Conservation (phyloP, 2,329 filamentous ascomycete genomes). For the Ambrosiella xylebori region DNA sequence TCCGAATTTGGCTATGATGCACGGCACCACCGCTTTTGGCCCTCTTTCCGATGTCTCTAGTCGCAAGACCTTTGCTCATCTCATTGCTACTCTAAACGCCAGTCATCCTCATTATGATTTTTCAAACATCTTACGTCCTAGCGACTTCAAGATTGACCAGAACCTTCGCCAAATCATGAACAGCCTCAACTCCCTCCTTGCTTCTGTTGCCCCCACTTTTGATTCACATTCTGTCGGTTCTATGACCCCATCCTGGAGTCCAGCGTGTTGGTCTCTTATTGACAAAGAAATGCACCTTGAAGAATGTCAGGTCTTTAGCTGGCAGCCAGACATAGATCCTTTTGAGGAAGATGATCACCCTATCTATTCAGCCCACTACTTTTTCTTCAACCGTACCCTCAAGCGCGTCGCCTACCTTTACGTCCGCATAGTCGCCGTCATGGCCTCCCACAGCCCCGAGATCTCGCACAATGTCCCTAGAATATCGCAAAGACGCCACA, state of each 20-base stretch:
- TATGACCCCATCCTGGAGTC: constrained; percentile 47
- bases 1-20: constrained; percentile 44
- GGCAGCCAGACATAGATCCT: constrained; percentile 74
- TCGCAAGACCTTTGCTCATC: constrained; percentile 81
- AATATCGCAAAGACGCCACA: constrained; percentile 1
- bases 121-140: constrained; percentile 72
- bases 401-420: constrained; percentile 94
- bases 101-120: constrained; percentile 90
- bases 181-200: constrained; percentile 71
- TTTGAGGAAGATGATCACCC: constrained; percentile 84
- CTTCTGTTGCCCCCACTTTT: constrained; percentile 56
- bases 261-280: constrained; percentile 78
- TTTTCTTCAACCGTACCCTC: constrained; percentile 86
- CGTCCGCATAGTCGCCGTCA: constrained; percentile 69
- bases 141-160: constrained; percentile 76
- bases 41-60: constrained; percentile 75
- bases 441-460: constrained; percentile 42
- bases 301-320: constrained; percentile 79
- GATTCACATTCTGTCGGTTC: constrained; percentile 20
- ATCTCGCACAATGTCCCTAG: constrained; percentile 21
- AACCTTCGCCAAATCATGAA: constrained; percentile 69
- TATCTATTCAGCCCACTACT: constrained; percentile 91
- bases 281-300: constrained; percentile 89
- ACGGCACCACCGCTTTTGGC: constrained; percentile 79
- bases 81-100: constrained; percentile 92